These are phyloP conservation scores for Cyberlindnera amylophila DNA, from an alignment of 805 yeast genomes.

Conservation along the genomic window DNA sequence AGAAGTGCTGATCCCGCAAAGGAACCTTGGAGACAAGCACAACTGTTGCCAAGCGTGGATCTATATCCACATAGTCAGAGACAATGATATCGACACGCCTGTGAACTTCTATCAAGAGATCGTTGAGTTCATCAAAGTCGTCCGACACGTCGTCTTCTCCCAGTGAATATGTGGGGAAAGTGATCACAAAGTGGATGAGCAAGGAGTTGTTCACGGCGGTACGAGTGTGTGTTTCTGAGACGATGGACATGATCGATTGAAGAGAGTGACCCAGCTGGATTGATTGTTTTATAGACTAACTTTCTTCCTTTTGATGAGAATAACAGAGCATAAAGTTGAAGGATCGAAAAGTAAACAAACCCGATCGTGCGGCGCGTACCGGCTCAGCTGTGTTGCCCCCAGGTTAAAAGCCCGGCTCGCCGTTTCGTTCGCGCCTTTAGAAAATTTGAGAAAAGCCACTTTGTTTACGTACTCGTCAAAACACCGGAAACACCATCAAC, in stretches of 20 bases:
- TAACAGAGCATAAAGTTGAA: too few relatives aligned
- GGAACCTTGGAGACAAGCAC: slow-evolving; percentile 1
- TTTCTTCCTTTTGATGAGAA: too few relatives aligned
- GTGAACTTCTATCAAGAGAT: neutral
- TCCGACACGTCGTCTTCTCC: neutral
- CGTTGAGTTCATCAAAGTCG: neutral
- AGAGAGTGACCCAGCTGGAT: too few relatives aligned
- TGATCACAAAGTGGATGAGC: too few relatives aligned
- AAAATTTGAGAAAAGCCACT: slow-evolving; percentile 11
- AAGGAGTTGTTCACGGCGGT: slow-evolving; percentile 8
- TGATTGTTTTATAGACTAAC: too few relatives aligned
- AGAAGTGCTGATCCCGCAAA: slow-evolving; percentile 6
- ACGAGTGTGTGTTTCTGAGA: slow-evolving; percentile 5
- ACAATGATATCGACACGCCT: neutral
- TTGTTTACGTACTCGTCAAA: slow-evolving; percentile 6
- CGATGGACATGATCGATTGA: slow-evolving; percentile 1
- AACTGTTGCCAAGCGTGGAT: neutral
- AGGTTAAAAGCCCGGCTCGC: too few relatives aligned
- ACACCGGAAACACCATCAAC: neutral
- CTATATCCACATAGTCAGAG: too few relatives aligned
- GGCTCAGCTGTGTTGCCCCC: neutral
- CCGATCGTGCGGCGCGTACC: neutral
- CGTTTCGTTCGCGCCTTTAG: neutral
- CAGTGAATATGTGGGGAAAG: too few relatives aligned
- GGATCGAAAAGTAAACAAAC: slow-evolving; percentile 5